Evolutionary conservation across 441 rosid genomes (phyloP).

Genomic region (Syzygium syzygioides): DNA sequence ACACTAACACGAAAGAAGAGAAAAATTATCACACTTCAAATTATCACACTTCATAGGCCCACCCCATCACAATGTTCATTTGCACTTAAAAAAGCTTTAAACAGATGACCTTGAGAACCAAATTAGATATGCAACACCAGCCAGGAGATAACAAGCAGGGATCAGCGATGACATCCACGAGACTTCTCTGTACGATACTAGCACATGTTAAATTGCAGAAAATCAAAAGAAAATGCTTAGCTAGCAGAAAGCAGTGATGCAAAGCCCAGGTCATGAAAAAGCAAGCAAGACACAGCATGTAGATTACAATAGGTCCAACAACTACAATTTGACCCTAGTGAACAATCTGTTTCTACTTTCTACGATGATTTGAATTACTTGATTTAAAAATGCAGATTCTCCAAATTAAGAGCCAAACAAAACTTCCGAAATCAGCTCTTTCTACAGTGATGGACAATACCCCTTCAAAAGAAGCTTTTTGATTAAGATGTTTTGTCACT

Average conservation of each 20-base stretch:
- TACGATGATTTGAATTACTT: not conserved
- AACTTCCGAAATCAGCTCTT: not conserved
- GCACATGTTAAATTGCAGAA: not conserved
- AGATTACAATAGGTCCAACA: not conserved
- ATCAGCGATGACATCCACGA: not conserved
- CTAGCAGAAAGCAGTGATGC: not conserved
- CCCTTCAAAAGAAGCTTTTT: not conserved
- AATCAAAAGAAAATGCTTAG: not conserved
- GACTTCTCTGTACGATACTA: not conserved
- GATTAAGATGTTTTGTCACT: not conserved
- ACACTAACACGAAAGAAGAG: rapidly evolving
- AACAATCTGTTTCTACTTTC: not conserved
- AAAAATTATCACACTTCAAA: not conserved
- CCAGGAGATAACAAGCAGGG: not conserved
- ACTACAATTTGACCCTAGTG: not conserved
- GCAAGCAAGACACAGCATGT: not conserved
- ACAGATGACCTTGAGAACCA: not conserved
- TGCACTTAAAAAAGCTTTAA: not conserved
- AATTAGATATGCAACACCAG: not conserved
- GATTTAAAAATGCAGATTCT: not conserved
- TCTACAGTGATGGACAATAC: not conserved
- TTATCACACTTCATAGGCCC: not conserved
- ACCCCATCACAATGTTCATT: not conserved
- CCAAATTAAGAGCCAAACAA: not conserved
- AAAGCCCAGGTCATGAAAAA: not conserved